These are phyloP conservation scores for Alternaria sp. DNA, from an alignment of 2,329 filamentous ascomycete species.

Conservation along the genomic window DNA sequence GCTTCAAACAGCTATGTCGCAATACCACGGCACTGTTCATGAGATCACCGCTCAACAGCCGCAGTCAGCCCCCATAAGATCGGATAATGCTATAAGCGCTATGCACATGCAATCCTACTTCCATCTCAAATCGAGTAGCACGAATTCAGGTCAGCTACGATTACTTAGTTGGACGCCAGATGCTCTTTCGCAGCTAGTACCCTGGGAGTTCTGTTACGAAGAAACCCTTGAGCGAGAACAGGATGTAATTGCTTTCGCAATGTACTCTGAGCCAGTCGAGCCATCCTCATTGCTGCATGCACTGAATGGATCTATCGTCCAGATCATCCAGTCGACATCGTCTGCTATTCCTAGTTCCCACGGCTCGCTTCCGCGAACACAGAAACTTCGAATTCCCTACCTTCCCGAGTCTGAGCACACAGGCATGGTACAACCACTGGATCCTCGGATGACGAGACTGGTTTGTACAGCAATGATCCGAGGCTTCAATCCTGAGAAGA, in stretches of 20 bases:
- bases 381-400: slow-evolving; percentile 68
- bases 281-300: slow-evolving; percentile 68
- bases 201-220: slow-evolving; percentile 70
- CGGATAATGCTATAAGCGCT: slow-evolving; percentile 70
- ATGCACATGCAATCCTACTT: slow-evolving; percentile 88
- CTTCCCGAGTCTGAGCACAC: slow-evolving; percentile 60
- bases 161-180: slow-evolving; percentile 60
- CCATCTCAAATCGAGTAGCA: slow-evolving; percentile 56
- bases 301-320: slow-evolving; percentile 75
- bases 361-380: slow-evolving; percentile 50
- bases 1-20: slow-evolving; percentile 55
- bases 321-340: slow-evolving; percentile 69
- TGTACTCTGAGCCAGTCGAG: slow-evolving; percentile 71
- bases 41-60: slow-evolving; percentile 65
- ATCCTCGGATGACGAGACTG: slow-evolving; percentile 66
- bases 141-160: slow-evolving; percentile 20
- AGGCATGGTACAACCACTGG: slow-evolving; percentile 59
- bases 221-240: slow-evolving; percentile 57
- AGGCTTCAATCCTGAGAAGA: slow-evolving; percentile 67
- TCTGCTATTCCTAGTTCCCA: slow-evolving; percentile 34
- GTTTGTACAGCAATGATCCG: slow-evolving; percentile 74
- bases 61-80: slow-evolving; percentile 56
- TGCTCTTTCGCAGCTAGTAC: slow-evolving; percentile 65
- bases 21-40: slow-evolving; percentile 55
- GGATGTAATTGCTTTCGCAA: slow-evolving; percentile 69